These are phyloP conservation scores for Herpetomonas tarakana DNA, from an alignment of 208 protist species.

Conservation along the genomic window DNA sequence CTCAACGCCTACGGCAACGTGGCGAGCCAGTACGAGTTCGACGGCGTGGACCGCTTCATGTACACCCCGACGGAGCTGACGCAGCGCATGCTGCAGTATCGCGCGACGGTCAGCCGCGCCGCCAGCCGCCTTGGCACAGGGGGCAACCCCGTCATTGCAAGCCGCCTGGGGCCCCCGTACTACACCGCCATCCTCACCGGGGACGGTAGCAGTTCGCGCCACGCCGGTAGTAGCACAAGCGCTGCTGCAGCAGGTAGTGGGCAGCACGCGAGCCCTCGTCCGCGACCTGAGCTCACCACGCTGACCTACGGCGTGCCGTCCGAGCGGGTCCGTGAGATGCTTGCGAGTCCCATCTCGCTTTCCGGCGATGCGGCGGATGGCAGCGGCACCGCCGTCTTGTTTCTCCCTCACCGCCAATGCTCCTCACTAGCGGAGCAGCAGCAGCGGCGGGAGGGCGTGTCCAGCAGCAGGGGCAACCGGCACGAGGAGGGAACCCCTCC, in stretches of 20 bases:
- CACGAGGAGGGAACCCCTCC: background rate
- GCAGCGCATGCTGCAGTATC: slow-evolving; percentile 42
- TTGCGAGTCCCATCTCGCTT: background rate
- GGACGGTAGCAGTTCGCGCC: background rate
- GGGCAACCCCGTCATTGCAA: slow-evolving; percentile 13
- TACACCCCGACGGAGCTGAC: slow-evolving; percentile 13
- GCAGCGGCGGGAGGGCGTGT: background rate
- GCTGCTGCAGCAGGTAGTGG: too few relatives aligned
- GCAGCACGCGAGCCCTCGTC: background rate
- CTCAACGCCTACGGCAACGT: slow-evolving; percentile 37
- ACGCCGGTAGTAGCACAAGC: background rate
- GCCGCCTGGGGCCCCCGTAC: slow-evolving; percentile 14
- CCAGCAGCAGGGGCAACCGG: slow-evolving; percentile 3
- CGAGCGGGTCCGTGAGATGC: slow-evolving; percentile 12
- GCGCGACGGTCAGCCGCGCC: slow-evolving; percentile 23
- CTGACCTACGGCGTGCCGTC: slow-evolving; percentile 67
- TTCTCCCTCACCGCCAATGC: slow-evolving; percentile 16
- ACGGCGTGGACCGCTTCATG: slow-evolving; percentile 9
- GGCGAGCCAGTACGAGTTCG: slow-evolving; percentile 13
- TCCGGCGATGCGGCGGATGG: slow-evolving; percentile 16
- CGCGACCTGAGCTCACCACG: slow-evolving; percentile 23
- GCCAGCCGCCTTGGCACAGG: slow-evolving; percentile 18
- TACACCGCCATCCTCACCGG: slow-evolving; percentile 21
- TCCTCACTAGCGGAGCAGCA: slow-evolving; percentile 13
- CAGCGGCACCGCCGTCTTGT: slow-evolving; percentile 2